phyloP scores from a whole-genome alignment of 176 grass and related monocot genomes.

The Zea mays region Zm-B73-REFERENCE-NAM-5.0 NC_050100.1:11581001-11581500 shows the following conservation, averaged over 20 bases:
- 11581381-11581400: constrained; percentile 99
- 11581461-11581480: constrained; percentile 96
- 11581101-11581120: constrained; percentile 86
- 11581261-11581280: constrained; percentile 81
- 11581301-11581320: constrained; percentile 95
- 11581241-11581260: constrained; percentile 89
- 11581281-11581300: constrained; percentile 83
- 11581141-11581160: constrained; percentile 83
- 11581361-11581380: constrained; percentile 87
- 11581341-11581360: constrained; percentile 95
- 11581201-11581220: constrained; percentile 88
- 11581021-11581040: constrained; percentile 95
- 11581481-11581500: constrained; percentile 98
- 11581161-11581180: constrained; percentile 86
- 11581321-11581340: constrained; percentile 98
- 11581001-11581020: constrained; percentile 86
- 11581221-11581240: constrained; percentile 72
- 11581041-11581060: constrained; percentile 73
- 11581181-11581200: constrained; percentile 83
- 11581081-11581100: constrained; percentile 94
- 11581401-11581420: constrained; percentile 87
- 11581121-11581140: constrained; percentile 90
- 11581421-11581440: constrained; percentile 97
- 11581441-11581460: constrained; percentile 98
- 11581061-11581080: constrained; percentile 74